Evolutionary conservation across 345 rosid genomes (phyloP).

Genomic region (Durio zibethinus): DNA sequence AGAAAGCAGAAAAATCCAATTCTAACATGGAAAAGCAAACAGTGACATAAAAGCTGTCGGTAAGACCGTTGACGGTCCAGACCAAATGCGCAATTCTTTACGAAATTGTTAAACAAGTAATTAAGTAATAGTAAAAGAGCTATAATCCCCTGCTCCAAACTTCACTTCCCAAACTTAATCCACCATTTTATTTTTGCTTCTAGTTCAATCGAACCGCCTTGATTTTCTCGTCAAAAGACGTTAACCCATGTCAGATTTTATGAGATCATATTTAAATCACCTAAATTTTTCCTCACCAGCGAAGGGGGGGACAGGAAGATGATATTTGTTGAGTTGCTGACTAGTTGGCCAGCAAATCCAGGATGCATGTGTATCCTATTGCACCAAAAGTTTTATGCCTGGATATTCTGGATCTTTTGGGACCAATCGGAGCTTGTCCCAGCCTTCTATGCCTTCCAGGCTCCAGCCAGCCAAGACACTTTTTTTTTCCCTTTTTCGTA

Average conservation of each 20-base stretch:
- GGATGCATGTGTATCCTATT: not conserved
- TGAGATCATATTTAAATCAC: too few relatives aligned
- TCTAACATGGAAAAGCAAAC: constrained; percentile 11
- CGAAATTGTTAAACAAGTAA: not conserved
- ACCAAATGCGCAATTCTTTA: constrained; percentile 12
- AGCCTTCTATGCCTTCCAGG: too few relatives aligned
- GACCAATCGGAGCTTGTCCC: not conserved
- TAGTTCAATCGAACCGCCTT: not conserved
- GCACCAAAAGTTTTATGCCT: not conserved
- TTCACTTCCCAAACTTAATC: not conserved
- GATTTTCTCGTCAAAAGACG: not conserved
- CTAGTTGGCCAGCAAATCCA: not conserved
- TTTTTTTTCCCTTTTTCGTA: too few relatives aligned
- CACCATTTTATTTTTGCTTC: not conserved
- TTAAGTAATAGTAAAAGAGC: not conserved
- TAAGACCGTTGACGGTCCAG: constrained; percentile 26
- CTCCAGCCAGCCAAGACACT: too few relatives aligned
- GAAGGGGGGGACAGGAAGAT: too few relatives aligned
- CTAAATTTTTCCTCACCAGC: too few relatives aligned
- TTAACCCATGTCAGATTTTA: not conserved
- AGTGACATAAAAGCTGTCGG: constrained; percentile 21
- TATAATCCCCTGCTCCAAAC: not conserved
- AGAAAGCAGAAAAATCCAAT: constrained; percentile 8
- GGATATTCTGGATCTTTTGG: not conserved
- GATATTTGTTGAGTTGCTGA: not conserved